Conservation (phyloP, 192 early-diverging fungal species). For the Jimgerdemannia lactiflua region DNA sequence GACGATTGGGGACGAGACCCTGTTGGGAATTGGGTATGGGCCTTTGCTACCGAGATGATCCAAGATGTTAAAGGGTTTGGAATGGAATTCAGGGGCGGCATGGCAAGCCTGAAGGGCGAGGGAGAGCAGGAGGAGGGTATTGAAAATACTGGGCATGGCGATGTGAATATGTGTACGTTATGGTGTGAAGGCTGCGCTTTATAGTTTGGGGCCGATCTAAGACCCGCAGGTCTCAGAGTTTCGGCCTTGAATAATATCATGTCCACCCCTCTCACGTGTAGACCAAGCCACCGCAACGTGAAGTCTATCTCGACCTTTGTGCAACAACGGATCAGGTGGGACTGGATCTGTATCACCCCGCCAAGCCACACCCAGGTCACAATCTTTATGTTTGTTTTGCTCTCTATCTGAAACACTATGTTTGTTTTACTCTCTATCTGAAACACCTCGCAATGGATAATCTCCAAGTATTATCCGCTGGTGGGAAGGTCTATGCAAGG, state of each 20-base stretch:
- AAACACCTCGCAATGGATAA: conserved; percentile 41
- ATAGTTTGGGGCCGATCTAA: too few relatives aligned
- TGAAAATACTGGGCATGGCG: neutral
- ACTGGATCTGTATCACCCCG: too few relatives aligned
- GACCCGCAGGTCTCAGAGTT: too few relatives aligned
- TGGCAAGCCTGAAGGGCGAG: neutral
- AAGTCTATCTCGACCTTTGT: too few relatives aligned
- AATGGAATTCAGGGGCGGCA: neutral
- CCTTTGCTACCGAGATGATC: conserved; percentile 6
- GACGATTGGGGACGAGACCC: neutral
- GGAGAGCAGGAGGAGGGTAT: neutral
- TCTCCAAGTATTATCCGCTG: conserved; percentile 53
- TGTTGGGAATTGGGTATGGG: neutral
- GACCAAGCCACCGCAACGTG: too few relatives aligned
- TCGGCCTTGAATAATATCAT: too few relatives aligned
- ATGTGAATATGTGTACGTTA: neutral
- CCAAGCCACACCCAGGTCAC: too few relatives aligned
- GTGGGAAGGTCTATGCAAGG: conserved; percentile 60
- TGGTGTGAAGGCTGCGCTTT: too few relatives aligned
- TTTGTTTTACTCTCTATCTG: neutral
- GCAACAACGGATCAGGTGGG: too few relatives aligned
- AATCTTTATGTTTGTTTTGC: too few relatives aligned
- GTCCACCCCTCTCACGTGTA: too few relatives aligned
- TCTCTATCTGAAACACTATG: neutral
- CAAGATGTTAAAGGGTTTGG: neutral